Evolutionary conservation across 2,329 filamentous ascomycete genomes (phyloP).

Genomic region (Sclerotinia trifoliorum): DNA sequence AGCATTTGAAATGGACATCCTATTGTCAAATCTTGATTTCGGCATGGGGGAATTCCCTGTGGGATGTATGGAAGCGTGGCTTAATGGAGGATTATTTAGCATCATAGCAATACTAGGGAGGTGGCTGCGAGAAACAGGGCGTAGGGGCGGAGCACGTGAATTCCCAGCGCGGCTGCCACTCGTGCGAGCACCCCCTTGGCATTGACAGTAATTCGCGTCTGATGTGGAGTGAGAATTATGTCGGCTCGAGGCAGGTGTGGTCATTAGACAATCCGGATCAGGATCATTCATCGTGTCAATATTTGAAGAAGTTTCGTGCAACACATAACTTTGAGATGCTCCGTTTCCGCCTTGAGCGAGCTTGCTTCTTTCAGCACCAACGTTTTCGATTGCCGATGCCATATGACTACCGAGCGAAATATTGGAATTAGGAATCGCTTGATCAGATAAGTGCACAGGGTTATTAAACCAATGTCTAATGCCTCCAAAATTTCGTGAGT

Average conservation of each 20-base stretch:
- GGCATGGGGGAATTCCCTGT: neutral
- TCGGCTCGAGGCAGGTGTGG: slow-evolving; percentile 10
- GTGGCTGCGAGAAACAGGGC: neutral
- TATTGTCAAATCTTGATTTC: neutral
- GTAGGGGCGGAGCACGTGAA: neutral
- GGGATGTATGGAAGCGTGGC: neutral
- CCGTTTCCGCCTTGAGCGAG: neutral
- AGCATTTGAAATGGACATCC: slow-evolving; percentile 21
- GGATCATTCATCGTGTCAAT: slow-evolving; percentile 10
- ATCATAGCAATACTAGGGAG: slow-evolving; percentile 17
- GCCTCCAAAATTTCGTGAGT: slow-evolving; percentile 19
- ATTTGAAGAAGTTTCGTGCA: neutral
- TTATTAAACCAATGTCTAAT: slow-evolving; percentile 22
- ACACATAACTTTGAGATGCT: neutral
- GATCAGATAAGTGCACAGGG: slow-evolving; percentile 4
- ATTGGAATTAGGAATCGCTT: slow-evolving; percentile 1
- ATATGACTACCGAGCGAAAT: neutral
- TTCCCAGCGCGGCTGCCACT: neutral
- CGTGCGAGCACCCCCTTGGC: neutral
- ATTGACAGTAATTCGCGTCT: neutral
- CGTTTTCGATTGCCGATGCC: too few species aligned
- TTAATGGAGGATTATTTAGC: slow-evolving; percentile 5
- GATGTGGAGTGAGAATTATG: neutral
- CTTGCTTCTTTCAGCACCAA: neutral
- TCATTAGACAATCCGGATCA: slow-evolving; percentile 19